Percentiles rank a stretch among this genome's conserved stretches.
Conservation (phyloP, 2,329 filamentous ascomycete genomes). For the Hortaea sp. region DNA sequence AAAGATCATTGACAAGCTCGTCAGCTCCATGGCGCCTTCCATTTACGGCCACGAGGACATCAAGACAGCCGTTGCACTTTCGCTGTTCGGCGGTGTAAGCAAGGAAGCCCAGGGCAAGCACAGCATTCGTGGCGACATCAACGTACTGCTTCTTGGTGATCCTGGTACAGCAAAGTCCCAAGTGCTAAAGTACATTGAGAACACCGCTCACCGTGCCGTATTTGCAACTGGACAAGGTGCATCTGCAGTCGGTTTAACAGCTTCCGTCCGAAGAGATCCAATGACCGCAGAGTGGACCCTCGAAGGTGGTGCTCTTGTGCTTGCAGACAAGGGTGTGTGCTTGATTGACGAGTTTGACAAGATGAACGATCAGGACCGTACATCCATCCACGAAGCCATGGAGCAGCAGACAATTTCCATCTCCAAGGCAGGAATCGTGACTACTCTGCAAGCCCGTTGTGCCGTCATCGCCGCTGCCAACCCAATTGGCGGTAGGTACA, state of each 20-base stretch:
- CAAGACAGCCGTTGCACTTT: conserved; percentile 91
- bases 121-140: conserved; percentile 92
- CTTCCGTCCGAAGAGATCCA: conserved; percentile 88
- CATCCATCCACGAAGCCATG: conserved; percentile 98
- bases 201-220: conserved; percentile 90
- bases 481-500: conserved; percentile 91
- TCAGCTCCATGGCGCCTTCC: conserved; percentile 87
- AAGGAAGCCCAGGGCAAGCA: conserved; percentile 85
- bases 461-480: conserved; percentile 95
- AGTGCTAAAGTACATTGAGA: conserved; percentile 93
- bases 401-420: conserved; percentile 99
- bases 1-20: conserved; percentile 83
- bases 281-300: conserved; percentile 95
- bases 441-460: conserved; percentile 88
- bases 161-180: conserved; percentile 98
- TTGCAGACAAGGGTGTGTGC: conserved; percentile 89
- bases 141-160: conserved; percentile 89
- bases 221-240: conserved; percentile 97
- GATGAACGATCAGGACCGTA: conserved; percentile 98
- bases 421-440: conserved; percentile 96
- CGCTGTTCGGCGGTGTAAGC: conserved; percentile 86
- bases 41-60: conserved; percentile 96
- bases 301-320: conserved; percentile 87
- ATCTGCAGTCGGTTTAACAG: conserved; percentile 93
- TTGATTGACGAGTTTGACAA: conserved; percentile 99